These are phyloP conservation scores for Cinnamomum micranthum DNA, from an alignment of 164 flowering plant genomes.

Conservation along the genomic window DNA sequence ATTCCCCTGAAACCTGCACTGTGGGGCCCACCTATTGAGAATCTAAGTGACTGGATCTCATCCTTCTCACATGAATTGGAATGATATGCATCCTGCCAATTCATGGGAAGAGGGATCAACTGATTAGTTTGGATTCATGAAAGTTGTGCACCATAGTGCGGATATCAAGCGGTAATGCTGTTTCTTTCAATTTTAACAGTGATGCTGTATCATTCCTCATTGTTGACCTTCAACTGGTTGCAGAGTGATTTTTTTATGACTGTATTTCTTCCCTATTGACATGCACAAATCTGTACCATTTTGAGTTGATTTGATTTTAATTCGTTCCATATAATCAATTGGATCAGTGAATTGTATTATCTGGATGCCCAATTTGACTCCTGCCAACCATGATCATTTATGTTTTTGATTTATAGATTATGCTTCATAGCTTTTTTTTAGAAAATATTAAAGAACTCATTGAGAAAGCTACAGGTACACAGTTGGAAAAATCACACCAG, in stretches of 20 bases:
- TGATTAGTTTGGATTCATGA: neutral
- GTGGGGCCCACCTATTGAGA: neutral
- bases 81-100: neutral
- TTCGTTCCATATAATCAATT: neutral
- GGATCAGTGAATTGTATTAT: neutral
- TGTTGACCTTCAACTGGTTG: neutral
- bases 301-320: neutral
- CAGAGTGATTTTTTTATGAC: neutral
- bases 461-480: constrained; percentile 67
- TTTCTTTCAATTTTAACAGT: neutral
- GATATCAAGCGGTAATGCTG: neutral
- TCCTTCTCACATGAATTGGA: neutral
- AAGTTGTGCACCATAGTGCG: neutral
- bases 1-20: neutral
- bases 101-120: neutral
- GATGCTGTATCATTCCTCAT: neutral
- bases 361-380: neutral
- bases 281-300: neutral
- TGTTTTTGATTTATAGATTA: neutral
- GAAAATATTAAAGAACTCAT: constrained; percentile 5
- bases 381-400: neutral
- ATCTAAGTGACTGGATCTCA: neutral
- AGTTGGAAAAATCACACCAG: constrained; percentile 96
- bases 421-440: constrained; percentile 2
- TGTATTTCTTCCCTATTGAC: neutral